Evolutionary conservation across 2,329 filamentous ascomycete genomes (phyloP), one percentile per base, ranked within the genome.

Genomic region (Neurospora sp.): DNA sequence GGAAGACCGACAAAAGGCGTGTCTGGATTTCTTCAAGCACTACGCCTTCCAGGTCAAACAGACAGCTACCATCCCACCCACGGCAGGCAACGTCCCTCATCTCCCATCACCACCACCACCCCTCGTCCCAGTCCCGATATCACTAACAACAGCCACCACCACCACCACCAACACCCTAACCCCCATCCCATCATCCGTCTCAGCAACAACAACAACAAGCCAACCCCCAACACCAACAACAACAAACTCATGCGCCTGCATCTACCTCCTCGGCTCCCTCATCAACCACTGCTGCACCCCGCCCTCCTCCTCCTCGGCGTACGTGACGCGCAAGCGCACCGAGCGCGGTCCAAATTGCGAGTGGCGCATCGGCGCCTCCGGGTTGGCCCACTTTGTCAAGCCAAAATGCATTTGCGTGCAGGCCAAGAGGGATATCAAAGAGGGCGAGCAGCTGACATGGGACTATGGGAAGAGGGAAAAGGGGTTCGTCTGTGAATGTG

Each of bases 401-500:
- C 38, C 72, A 11, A 72, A 74, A n/a, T 71, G 73, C 33, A 71
- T 77, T 15, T 66, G 71, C 10, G 72, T 79, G 33, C 67, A 75
- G 39, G 76, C 78, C 8, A 69, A 62, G 38, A 72, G 74, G 17
- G 70, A 74, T 66, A 79, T 83, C 38, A 66, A 42, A 2, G 39
- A 69, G 2, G 78, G 74, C 11, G 75, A 81, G 4, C 77, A 82
- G 72, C 72, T 83, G 39, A 78, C 79, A 39, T 78, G 82, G 73
- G 72, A 79, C 72, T 82, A 82, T 69, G 74, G 76, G 68, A 77
- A 77, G 46, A 46, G 46, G 33, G 69, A 73, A 3, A 70, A 78
- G 68, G 68, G 71, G 10, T 79, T 79, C 46, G 52, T 66, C 0
- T 82, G 81, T 69, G 68, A 72, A 58, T 75, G 74, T 23, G 69